These are phyloP conservation scores for Monosporascus sp. DNA, from an alignment of 2,329 filamentous ascomycete species.

Conservation along the genomic window DNA sequence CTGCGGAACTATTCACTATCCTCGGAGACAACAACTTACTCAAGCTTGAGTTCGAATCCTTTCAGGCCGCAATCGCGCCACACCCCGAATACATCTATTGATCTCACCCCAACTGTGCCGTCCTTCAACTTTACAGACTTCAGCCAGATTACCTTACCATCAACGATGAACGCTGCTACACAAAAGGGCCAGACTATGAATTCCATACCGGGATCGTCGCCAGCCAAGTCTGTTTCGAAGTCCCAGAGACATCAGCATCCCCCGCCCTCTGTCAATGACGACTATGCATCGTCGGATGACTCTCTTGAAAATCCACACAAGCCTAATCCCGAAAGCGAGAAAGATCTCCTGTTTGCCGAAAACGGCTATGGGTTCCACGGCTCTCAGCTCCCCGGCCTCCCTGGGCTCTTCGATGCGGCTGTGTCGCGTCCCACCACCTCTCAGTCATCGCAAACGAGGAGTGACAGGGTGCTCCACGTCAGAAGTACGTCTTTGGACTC, in stretches of 20 bases:
- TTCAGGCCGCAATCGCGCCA: constrained; percentile 37
- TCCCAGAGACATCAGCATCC: constrained; percentile 2
- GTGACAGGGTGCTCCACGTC: background rate
- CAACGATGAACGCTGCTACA: background rate
- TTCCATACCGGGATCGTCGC: constrained; percentile 1
- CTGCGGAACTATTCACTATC: constrained; percentile 36
- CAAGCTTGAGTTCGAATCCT: constrained; percentile 34
- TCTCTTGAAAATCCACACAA: constrained; percentile 12
- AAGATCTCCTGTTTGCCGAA: constrained; percentile 20
- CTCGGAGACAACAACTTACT: constrained; percentile 34
- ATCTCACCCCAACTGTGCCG: constrained; percentile 24
- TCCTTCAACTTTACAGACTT: constrained; percentile 8
- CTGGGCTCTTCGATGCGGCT: constrained; percentile 13
- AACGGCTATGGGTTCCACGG: constrained; percentile 16
- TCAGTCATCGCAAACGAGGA: constrained; percentile 2
- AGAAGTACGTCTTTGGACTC: constrained; percentile 9
- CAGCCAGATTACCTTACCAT: constrained; percentile 5
- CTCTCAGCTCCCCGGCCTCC: constrained; percentile 19
- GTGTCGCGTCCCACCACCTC: constrained; percentile 1
- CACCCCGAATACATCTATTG: constrained; percentile 40
- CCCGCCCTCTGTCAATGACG: constrained; percentile 16
- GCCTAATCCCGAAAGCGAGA: constrained; percentile 17
- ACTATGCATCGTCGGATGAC: constrained; percentile 16
- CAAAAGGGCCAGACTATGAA: constrained; percentile 6
- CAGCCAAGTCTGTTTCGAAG: constrained; percentile 3